Evolutionary conservation across 139 green algal species (phyloP), one percentile per base, ranked within the genome.

Genomic region (Chlamydomonas sp.): DNA sequence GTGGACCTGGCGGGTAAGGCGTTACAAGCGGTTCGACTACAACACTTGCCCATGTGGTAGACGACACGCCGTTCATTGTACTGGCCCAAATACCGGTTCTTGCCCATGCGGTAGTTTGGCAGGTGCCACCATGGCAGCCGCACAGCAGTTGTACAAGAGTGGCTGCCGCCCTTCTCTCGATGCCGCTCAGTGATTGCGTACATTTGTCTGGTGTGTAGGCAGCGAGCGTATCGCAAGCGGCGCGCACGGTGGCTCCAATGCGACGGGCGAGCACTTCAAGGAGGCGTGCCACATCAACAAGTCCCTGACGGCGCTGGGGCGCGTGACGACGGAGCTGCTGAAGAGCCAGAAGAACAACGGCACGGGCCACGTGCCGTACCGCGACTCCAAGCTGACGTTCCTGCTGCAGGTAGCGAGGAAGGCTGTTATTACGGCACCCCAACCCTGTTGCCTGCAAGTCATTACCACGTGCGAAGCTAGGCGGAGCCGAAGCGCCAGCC

Each of bases 311-410:
- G 95, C 94, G 4, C 94, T 99, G 79, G 98, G 98, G 8, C 91
- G 96, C 10, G 98, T 99, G 20, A 99, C 99, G 89, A 96, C 94
- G 83, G 90, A 91, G 86, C 92, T 99, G 79, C 94, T 97, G 63
- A 94, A 98, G 73, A 86, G 90, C 15, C 93, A 97, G 90, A 90
- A 93, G 20, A 64, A 81, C 89, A 31, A 83, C 83, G 61, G 92
- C 88, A 63, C 89, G 0, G 83, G 91, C 12, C 98, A 99, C 89
- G 92, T 99, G 10, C 98, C 98, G 4, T 99, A 99, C 93, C 90
- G 98, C 8, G 97, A 99, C 94, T 98, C 94, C 58, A 96, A 97
- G 82, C 96, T 99, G 18, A 99, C 98, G 1, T 99, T 98, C 89
- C 94, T 99, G 76, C 95, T 99, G n/a, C 96, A 98, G 94, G 95